Evolutionary conservation across 164 flowering plant genomes (phyloP).

Genomic region (Aristolochia contorta): DNA sequence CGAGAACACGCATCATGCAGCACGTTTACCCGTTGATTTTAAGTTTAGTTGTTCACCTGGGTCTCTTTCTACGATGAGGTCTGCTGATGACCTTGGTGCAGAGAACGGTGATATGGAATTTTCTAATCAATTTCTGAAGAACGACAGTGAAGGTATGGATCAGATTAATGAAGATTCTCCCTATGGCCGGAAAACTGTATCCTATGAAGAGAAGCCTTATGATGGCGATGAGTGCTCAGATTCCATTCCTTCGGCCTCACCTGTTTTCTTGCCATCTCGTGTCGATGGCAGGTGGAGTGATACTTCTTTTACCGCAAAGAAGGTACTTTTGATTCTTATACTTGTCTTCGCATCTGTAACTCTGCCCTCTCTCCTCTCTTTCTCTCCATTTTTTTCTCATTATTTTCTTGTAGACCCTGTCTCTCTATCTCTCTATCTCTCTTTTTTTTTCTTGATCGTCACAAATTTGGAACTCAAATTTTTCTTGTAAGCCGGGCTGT

Average conservation of each 20-base stretch:
- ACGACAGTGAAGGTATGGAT: constrained; percentile 14
- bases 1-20: constrained; percentile 27
- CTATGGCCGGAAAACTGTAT: constrained; percentile 25
- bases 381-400: no score
- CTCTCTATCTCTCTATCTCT: no score
- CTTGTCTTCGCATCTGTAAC: neutral
- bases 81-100: constrained; percentile 14
- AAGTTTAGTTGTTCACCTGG: constrained; percentile 26
- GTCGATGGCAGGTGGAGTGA: constrained; percentile 63
- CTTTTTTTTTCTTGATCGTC: no score
- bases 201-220: constrained; percentile 30
- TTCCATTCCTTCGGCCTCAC: constrained; percentile 20
- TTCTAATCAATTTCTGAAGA: constrained; percentile 10
- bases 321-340: constrained; percentile 34
- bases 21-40: constrained; percentile 48
- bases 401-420: no score
- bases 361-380: no score
- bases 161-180: constrained; percentile 56
- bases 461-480: no score
- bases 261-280: constrained; percentile 24
- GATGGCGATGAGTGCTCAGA: constrained; percentile 29
- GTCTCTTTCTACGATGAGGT: constrained; percentile 8
- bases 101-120: constrained; percentile 17
- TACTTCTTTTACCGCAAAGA: constrained; percentile 56
- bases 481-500: no score